Conservation (phyloP, 331 rosid species). For the Malus hybrid region DNA sequence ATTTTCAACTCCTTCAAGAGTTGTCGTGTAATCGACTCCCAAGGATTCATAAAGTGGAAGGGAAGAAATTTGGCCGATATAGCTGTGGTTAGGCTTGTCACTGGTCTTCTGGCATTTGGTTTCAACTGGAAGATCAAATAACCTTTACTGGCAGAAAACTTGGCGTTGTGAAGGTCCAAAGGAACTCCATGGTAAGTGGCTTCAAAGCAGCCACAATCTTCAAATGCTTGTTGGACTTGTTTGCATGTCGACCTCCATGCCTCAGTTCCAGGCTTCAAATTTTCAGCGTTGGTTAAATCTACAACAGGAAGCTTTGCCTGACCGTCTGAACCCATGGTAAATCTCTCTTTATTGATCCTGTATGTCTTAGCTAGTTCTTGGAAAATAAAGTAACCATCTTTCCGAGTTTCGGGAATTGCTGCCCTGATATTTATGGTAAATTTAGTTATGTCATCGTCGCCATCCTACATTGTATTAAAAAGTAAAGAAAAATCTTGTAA, state of each 20-base stretch:
- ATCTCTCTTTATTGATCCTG: too few species aligned
- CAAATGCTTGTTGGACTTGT: constrained; percentile 48
- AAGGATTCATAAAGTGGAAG: constrained; percentile 26
- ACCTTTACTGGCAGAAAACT: background rate
- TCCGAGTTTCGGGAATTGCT: too few species aligned
- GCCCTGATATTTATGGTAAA: too few species aligned
- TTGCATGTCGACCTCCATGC: constrained; percentile 46
- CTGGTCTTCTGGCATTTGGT: constrained; percentile 4
- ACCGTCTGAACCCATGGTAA: background rate
- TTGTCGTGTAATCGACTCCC: constrained; percentile 11
- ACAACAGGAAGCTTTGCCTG: constrained; percentile 27
- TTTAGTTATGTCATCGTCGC: too few species aligned
- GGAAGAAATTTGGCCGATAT: background rate
- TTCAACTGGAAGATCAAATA: constrained; percentile 17
- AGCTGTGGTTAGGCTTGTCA: background rate
- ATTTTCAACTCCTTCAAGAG: background rate
- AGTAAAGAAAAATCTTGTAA: too few species aligned
- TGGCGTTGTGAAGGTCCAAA: constrained; percentile 3
- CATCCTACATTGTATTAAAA: too few species aligned
- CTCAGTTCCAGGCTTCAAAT: constrained; percentile 10
- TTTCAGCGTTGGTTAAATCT: constrained; percentile 23
- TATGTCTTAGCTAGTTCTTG: too few species aligned
- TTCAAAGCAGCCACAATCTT: constrained; percentile 65
- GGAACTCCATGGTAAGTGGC: constrained; percentile 21
- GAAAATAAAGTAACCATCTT: too few species aligned